Evolutionary conservation across 495 filamentous ascomycete species (phyloP).

Genomic region (Polyplosphaeria fusca): DNA sequence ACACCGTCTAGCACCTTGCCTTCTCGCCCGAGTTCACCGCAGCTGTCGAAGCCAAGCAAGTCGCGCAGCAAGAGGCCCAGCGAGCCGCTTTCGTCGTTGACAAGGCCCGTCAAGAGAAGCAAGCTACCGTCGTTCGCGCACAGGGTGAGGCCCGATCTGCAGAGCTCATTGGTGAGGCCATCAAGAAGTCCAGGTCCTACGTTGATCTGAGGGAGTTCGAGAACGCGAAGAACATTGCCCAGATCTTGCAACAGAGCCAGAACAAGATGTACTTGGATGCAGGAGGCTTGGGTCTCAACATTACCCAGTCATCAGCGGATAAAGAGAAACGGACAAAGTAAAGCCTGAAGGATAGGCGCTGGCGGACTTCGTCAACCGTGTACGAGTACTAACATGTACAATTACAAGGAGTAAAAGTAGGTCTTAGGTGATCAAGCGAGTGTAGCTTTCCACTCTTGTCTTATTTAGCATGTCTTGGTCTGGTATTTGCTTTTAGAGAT

Average conservation of each 20-base stretch:
- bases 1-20: constrained; percentile 76
- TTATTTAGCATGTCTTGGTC: background rate
- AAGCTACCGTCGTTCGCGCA: constrained; percentile 95
- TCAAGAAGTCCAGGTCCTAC: constrained; percentile 98
- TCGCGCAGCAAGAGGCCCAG: constrained; percentile 97
- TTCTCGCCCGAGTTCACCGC: constrained; percentile 99
- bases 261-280: constrained; percentile 94
- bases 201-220: constrained; percentile 96
- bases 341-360: background rate
- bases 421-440: no score
- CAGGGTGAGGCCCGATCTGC: constrained; percentile 99
- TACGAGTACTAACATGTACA: background rate
- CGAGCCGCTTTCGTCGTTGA: constrained; percentile 96
- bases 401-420: background rate
- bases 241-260: constrained; percentile 76
- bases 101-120: constrained; percentile 98
- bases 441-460: constrained; percentile 17
- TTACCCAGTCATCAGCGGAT: constrained; percentile 57
- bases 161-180: constrained; percentile 95
- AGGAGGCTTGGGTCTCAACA: constrained; percentile 86
- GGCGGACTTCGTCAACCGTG: no score
- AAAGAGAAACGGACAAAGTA: constrained; percentile 36
- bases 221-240: constrained; percentile 85
- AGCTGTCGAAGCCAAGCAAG: constrained; percentile 97
- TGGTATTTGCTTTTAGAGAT: no score